phyloP scores from a whole-genome alignment of 495 filamentous ascomycete species.

The Delitschia confertaspora region DNA sequence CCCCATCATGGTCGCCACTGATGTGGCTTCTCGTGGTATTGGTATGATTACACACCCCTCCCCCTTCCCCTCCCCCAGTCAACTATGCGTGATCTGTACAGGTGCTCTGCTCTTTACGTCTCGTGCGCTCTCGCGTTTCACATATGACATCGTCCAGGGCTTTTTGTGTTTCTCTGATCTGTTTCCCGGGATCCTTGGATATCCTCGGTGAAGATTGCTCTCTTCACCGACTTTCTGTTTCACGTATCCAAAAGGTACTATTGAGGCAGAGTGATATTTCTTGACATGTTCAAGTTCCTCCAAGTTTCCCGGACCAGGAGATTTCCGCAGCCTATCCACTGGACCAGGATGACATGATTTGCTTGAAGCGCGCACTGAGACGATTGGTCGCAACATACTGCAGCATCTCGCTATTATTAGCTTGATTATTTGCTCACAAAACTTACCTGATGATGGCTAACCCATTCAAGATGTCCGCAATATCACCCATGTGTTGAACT shows the following conservation, averaged over 20 bases:
- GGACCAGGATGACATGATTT: conserved; percentile 29
- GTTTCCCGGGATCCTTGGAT: conserved; percentile 75
- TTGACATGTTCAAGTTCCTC: conserved; percentile 61
- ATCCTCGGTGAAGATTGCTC: conserved; percentile 64
- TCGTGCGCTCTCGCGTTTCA: conserved; percentile 63
- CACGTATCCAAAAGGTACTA: conserved; percentile 58
- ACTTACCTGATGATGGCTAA: conserved; percentile 61
- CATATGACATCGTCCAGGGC: conserved; percentile 77
- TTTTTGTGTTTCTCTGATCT: conserved; percentile 67
- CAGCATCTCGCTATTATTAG: conserved; percentile 52
- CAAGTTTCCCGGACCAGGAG: conserved; percentile 65
- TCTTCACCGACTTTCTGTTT: conserved; percentile 65
- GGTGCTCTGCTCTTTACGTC: conserved; percentile 85
- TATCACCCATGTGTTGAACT: conserved; percentile 99
- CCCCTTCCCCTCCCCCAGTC: conserved; percentile 38
- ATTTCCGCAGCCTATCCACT: conserved; percentile 40
- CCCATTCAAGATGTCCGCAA: conserved; percentile 94
- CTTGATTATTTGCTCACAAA: conserved; percentile 45
- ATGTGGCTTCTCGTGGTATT: conserved; percentile 98
- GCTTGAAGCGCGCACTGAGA: conserved; percentile 49
- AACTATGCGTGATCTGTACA: conserved; percentile 44
- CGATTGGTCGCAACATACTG: conserved; percentile 46
- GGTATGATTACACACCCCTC: conserved; percentile 78
- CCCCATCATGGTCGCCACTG: conserved; percentile 95
- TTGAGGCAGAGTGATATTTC: conserved; percentile 65